Evolutionary conservation across 2,329 filamentous ascomycete genomes (phyloP), one percentile per base, ranked within the genome.

Genomic region (Phialophora verrucosa): DNA sequence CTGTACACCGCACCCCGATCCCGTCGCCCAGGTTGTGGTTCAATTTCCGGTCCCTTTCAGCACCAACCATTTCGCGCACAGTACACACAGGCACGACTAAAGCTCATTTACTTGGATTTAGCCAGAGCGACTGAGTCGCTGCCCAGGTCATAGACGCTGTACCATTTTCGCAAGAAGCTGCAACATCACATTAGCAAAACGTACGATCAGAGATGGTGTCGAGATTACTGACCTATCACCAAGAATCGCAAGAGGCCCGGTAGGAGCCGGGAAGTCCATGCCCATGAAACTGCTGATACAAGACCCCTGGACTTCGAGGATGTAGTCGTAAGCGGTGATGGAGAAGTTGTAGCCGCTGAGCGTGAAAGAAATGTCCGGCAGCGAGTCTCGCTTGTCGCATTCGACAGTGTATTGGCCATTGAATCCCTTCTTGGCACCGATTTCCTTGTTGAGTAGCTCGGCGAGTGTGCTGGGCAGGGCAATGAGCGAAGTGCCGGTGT

Each of bases 261-360:
- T 90, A 47, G 93, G 93, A 76, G 89, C 91, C 64, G 93, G 82
- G 82, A 92, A 89, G 79, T 93, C 95, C 90, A 98, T 96, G 75
- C 93, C 93, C 88, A 96, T 96, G 83, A 99, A 97, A 73, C 92
- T 91, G 69, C 93, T 97, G 81, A 99, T 97, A 82, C 95, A 99
- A 78, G 90, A 94, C 74, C 94, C 95, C 77, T 93, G 91, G 51
- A 97, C 88, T 82, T 99, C 93, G 49, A 99, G 89, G 73, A 97
- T 93, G 84, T 99, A 99, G 83, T 99, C 95, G 72, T 90, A 90
- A 17, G 95, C 83, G 64, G 85, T 84, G 74, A 99, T 96, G 77
- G 89, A 90, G 85, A 98, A 99, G 84, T 97, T 91, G 83, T 96
- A 88, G 71, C 95, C 95, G 72, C 87, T 88, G 58, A 99, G 88